Base-by-base conservation (phyloP, 305 asterid genomes). In the Withania somnifera region DNA sequence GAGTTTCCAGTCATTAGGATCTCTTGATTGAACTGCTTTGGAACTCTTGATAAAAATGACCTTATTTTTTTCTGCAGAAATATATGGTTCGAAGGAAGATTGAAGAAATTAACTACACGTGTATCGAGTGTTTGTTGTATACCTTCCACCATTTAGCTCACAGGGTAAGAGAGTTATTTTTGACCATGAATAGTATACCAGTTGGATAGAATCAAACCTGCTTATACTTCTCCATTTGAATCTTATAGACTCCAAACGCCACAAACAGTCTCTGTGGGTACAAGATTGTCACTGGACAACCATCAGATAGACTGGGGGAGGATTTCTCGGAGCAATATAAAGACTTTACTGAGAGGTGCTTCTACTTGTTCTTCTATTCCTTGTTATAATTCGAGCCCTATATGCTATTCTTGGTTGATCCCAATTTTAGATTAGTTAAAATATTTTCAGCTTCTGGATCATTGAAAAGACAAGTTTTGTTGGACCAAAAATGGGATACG, bases 251-350 rank as follows among this genome's bases (percentile, higher is more conserved):
- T 86, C 98, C 98, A 64, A 96, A 96, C 88, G 91, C 97, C 76
- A 90, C 99, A 20, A 94, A 94, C 84, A 91, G 97, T 89, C 93
- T 95, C 76, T 95, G 99, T 82, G 99, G 99, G 86, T 95, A 90
- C 89, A 94, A 92, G 93, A 93, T 95, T 58, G 97, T 95, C 79
- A 93, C 99, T 32, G 99, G 99, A 5, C 99, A 95, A 83, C 98
- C 99, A 82, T 95, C 99, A 79, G 99, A 95, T 82, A 90, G 99
- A 91, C 95, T 95, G 81, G 99, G 99, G 77, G 99, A 95, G 90
- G 97, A 95, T 82, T 95, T 95, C 84, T 87, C 98, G 24, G 99
- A 91, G 87, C 95, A 87, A 84, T 89, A 81, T 85, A 94, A 91
- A 85, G 98, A 94, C 86, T 94, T 94, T 63, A 89, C 92, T 22